phyloP scores from a whole-genome alignment of 1,139 yeast genomes.

The Taphrina sp. region DNA sequence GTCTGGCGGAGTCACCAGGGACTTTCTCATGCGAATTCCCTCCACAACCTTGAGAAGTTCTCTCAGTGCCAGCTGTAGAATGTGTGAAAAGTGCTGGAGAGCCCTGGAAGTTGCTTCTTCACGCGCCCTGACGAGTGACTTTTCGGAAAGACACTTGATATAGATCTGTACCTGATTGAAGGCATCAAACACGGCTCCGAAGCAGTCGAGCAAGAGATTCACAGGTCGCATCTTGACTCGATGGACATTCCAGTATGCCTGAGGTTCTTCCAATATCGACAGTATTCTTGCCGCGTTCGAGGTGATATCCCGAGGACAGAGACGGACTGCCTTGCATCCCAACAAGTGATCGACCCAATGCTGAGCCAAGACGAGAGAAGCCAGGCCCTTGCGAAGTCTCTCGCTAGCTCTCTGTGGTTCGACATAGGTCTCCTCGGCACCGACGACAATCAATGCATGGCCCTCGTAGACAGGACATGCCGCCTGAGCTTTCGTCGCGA shows the following conservation, averaged over 20 bases:
- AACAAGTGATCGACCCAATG: background rate
- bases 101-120: background rate
- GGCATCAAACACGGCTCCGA: background rate
- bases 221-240: constrained; percentile 12
- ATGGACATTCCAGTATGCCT: constrained; percentile 5
- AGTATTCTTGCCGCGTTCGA: constrained; percentile 1
- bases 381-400: constrained; percentile 6
- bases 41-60: constrained; percentile 6
- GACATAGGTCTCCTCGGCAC: constrained; percentile 4
- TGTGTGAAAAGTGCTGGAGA: background rate
- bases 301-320: constrained; percentile 6
- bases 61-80: background rate
- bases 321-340: background rate
- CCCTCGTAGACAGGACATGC: constrained; percentile 12
- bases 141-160: background rate
- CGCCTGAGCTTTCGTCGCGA: constrained; percentile 2
- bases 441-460: constrained; percentile 2
- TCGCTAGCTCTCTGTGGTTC: constrained; percentile 6
- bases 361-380: constrained; percentile 8
- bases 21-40: background rate
- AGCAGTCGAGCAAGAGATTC: constrained; percentile 9
- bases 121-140: background rate
- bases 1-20: background rate
- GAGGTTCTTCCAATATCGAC: constrained; percentile 1
- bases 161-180: constrained; percentile 6